Base-by-base conservation (phyloP, 2,329 filamentous ascomycete genomes). In the Ustilaginoidea virens region DNA sequence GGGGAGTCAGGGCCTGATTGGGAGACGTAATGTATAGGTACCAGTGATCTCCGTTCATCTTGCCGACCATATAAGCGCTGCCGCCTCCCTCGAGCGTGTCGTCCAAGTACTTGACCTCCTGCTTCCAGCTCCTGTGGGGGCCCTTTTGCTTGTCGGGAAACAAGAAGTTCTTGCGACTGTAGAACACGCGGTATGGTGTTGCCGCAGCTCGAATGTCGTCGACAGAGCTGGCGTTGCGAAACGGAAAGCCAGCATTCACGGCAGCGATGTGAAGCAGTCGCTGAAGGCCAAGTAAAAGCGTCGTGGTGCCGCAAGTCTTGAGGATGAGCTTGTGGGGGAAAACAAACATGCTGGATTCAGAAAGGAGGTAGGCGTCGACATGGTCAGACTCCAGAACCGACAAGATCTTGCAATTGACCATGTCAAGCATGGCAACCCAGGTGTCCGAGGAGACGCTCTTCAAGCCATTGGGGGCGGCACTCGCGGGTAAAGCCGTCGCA, bases 11-110 rank as follows among this genome's bases (percentile, higher is more conserved):
- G 30, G 70, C 62, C 27, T 71, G 76, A 49, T 79, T 76, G 12
- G 90, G 87, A 29, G 82, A 82, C 9, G 90, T 96, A 45, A 96
- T 76, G 60, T 98, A 98, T 32, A 98, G 63, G 52, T 96, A 96
- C 90, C 90, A 98, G 46, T 98, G 90, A 53, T 98, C 90, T 33
- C 90, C 87, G 44, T 98, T 98, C 87, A 96, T 96, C 61, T 94
- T 96, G 47, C 90, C 90, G 40, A 98, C 92, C 86, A 96, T 93
- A 56, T 98, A 98, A 28, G 90, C 90, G 53, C 87, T 96, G 31
- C 90, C 90, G 32, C 90, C 90, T 32, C 81, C 78, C 36, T 80
- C 66, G 51, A 98, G 94, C 55, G 86, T 81, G 49, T 80, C 78
- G 57, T 98, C 90, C 37, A 98, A 67, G 44, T 78, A 92, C 45